phyloP scores from a whole-genome alignment of 1,139 yeast species.

The Saccharomyces pastorianus region DNA sequence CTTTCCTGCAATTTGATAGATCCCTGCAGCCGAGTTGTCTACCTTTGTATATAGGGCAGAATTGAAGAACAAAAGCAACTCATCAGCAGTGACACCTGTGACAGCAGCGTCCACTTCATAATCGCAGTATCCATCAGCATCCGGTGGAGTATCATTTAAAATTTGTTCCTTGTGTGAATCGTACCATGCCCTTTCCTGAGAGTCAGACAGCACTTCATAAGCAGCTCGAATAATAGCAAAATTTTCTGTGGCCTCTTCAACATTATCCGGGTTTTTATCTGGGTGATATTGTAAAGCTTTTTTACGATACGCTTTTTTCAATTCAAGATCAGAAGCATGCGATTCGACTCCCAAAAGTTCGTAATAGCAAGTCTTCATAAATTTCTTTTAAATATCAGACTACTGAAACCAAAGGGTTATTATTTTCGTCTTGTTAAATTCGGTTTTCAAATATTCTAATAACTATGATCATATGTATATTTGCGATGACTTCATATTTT shows the following conservation, averaged over 20 bases:
- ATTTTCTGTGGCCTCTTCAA: conserved; percentile 73
- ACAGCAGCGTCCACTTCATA: conserved; percentile 43
- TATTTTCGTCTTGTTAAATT: background rate
- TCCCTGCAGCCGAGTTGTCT: conserved; percentile 60
- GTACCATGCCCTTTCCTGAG: conserved; percentile 94
- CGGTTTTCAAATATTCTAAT: no score
- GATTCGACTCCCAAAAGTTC: conserved; percentile 67
- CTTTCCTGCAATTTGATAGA: conserved; percentile 56
- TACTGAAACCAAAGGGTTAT: no score
- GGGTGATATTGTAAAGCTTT: conserved; percentile 84
- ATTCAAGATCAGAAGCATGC: conserved; percentile 59
- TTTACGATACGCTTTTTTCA: conserved; percentile 81
- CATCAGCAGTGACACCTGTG: conserved; percentile 60
- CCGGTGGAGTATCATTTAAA: conserved; percentile 43
- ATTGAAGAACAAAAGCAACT: conserved; percentile 65
- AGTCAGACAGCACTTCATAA: conserved; percentile 84
- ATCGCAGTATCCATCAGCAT: conserved; percentile 33
- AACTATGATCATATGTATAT: background rate
- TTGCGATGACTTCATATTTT: background rate
- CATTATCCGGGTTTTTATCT: conserved; percentile 77
- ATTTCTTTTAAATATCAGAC: background rate
- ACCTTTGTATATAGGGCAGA: conserved; percentile 53
- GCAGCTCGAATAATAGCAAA: conserved; percentile 84
- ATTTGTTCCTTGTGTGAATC: conserved; percentile 79
- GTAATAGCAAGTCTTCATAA: conserved; percentile 74